phyloP scores from a whole-genome alignment of 768 basidiomycete genomes.

The Mycena amicta region DNA sequence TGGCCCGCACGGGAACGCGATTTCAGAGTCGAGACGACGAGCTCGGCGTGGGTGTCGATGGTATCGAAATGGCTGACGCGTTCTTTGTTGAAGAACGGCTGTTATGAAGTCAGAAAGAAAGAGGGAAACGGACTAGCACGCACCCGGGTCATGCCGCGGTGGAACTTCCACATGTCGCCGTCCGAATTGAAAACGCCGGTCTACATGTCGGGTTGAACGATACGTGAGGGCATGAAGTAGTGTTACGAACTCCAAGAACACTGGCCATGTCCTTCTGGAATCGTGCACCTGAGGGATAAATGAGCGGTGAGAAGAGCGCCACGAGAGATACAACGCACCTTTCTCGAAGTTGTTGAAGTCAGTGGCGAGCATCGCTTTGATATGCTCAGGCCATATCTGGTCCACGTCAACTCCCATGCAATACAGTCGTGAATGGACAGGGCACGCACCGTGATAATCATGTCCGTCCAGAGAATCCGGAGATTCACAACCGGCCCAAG shows the following conservation, averaged over 20 bases:
- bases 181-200: conserved; percentile 64
- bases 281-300: conserved; percentile 21
- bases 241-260: conserved; percentile 14
- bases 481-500: conserved; percentile 20
- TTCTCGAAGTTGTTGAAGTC: conserved; percentile 33
- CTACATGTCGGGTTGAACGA: not conserved
- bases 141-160: conserved; percentile 21
- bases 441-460: conserved; percentile 21
- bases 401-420: not conserved
- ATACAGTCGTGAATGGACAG: not conserved
- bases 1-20: conserved; percentile 46
- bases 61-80: conserved; percentile 57
- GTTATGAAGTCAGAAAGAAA: conserved; percentile 28
- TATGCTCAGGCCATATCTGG: conserved; percentile 24
- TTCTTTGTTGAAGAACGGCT: conserved; percentile 63
- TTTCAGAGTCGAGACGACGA: conserved; percentile 46
- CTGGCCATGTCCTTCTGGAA: conserved; percentile 15
- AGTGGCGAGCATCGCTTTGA: conserved; percentile 29
- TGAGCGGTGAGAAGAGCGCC: not conserved
- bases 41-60: conserved; percentile 52
- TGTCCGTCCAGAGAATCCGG: conserved; percentile 22
- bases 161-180: conserved; percentile 63
- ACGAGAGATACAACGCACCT: conserved; percentile 8
- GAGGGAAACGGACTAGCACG: not conserved
- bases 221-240: not conserved